Percentiles rank a stretch among this genome's conserved stretches.
These are phyloP conservation scores for Larix sibirica DNA, from an alignment of 83 land plant genomes.

Conservation along the genomic window DNA sequence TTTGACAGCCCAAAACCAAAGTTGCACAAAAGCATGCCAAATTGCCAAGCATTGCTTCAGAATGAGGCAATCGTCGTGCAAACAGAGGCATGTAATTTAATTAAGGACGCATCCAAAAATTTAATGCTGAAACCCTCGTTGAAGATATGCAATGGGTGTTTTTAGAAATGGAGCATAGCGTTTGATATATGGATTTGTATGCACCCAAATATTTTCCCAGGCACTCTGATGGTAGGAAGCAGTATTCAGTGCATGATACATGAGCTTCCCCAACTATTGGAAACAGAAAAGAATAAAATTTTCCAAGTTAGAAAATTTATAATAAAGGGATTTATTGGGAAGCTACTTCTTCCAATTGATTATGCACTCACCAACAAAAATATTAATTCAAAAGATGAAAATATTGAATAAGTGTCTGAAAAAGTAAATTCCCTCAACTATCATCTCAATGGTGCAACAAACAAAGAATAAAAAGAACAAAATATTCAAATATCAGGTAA, in stretches of 20 bases:
- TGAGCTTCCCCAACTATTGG: conserved; percentile 79
- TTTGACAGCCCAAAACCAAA: too few species aligned
- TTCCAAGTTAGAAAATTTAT: not conserved
- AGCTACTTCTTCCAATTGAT: not conserved
- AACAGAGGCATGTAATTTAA: too few species aligned
- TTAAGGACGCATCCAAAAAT: too few species aligned
- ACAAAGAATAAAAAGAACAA: not conserved
- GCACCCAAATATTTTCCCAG: conserved; percentile 75
- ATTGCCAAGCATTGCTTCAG: too few species aligned
- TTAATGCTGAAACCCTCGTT: conserved; percentile 54
- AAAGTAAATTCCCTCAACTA: not conserved
- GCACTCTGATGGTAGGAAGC: conserved; percentile 73
- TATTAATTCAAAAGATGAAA: not conserved
- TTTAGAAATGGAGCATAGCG: conserved; percentile 77
- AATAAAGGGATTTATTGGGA: not conserved
- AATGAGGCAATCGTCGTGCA: too few species aligned
- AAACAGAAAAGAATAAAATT: not conserved
- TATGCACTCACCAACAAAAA: not conserved
- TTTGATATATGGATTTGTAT: conserved; percentile 51
- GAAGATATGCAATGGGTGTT: conserved; percentile 63
- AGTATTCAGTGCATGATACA: conserved; percentile 82
- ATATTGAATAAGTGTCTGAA: not conserved
- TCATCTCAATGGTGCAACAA: not conserved
- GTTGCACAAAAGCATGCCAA: too few species aligned
- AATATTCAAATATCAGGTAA: not conserved